Base-by-base conservation (phyloP, 2,329 filamentous ascomycete species). In the Scedosporium aurantiacum region DNA sequence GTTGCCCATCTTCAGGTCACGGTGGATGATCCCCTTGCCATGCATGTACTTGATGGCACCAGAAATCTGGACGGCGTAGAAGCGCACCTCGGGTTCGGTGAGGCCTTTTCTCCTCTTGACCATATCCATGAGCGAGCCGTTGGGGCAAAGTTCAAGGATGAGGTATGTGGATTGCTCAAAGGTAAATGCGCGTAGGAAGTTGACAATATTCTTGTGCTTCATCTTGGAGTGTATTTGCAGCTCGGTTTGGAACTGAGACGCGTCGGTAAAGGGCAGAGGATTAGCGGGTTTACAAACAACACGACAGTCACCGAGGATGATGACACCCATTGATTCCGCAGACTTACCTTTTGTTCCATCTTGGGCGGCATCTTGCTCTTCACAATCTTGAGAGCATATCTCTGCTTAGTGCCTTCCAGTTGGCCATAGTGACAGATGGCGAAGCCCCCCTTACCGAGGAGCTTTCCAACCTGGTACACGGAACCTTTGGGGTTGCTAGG, bases 31-130 rank as follows among this genome's bases (percentile, higher is more conserved):
- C 66, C 93, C 94, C 71, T 95, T 89, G 69, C 86, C 86, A 73
- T 99, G 95, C 79, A 99, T 89, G 71, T 99, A 99, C 75, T 97
- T 97, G 75, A 99, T 93, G 43, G 94, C 94, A 41, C 94, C 94
- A 66, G 93, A 91, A 63, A 97, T 91, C 74, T 99, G 94, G 47
- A 99, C 86, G 64, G 94, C 88, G 72, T 96, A 96, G 68, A 92
- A 91, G 65, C 94, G 85, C 57, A 97, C 91, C 75, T 99, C 94
- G 0, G 94, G 91, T 72, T 97, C 89, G 16, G 91, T 97, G 62
- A 99, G 79, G 61, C 88, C 91, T 71, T 90, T 94, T 67, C 94
- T 83, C 69, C 89, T 90, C 76, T 95, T 95, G 65, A 97, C 90
- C 87, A 97, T 96, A 71, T 97, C 94, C 85, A 96, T 96, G 18